Evolutionary conservation across 768 basidiomycete genomes (phyloP).

Genomic region (Leccinum ochraceum): DNA sequence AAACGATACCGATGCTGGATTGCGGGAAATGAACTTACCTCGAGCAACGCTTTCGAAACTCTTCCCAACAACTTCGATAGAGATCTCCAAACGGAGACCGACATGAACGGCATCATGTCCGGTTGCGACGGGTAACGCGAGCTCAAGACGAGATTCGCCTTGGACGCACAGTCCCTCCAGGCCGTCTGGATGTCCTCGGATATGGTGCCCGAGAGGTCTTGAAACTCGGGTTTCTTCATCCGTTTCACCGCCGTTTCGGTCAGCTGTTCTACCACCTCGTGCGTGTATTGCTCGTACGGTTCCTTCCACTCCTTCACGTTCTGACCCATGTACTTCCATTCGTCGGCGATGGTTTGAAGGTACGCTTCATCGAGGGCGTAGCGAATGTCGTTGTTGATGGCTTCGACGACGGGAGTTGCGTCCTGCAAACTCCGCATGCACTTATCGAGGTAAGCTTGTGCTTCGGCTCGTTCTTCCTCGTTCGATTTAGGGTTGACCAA

Average conservation of each 20-base stretch:
- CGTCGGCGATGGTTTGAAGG: neutral
- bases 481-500: neutral
- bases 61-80: neutral
- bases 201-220: neutral
- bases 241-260: neutral
- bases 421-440: neutral
- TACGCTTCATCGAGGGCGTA: neutral
- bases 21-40: neutral
- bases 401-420: neutral
- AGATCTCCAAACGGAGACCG: neutral
- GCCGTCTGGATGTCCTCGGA: neutral
- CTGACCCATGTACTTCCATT: neutral
- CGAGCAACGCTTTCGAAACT: neutral
- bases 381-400: neutral
- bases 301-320: neutral
- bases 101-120: neutral
- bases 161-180: neutral
- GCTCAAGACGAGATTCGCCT: neutral
- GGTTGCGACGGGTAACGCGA: neutral
- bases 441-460: neutral
- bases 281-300: neutral
- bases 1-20: neutral
- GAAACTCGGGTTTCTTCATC: neutral
- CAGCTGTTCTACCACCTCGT: neutral
- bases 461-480: neutral